Conservation (phyloP, 129 eudicot genomes). For the Escallonia herrerae region DNA sequence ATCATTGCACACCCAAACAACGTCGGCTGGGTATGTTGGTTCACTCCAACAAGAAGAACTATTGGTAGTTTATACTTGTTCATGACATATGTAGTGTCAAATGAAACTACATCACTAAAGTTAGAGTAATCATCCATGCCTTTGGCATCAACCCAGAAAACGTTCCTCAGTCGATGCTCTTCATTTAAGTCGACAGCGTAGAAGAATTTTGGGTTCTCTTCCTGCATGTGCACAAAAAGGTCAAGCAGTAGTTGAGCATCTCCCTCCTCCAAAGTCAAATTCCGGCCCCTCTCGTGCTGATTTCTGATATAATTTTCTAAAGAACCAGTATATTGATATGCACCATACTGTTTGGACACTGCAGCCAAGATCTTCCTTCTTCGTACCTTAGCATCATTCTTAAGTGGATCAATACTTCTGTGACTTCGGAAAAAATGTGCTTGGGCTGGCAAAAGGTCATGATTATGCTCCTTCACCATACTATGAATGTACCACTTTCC, state of each 20-base stretch:
- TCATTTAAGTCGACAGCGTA: conserved; percentile 84
- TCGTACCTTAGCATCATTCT: conserved; percentile 60
- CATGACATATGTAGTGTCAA: conserved; percentile 62
- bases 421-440: conserved; percentile 88
- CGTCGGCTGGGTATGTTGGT: conserved; percentile 79
- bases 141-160: conserved; percentile 88
- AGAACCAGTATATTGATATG: conserved; percentile 44
- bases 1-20: conserved; percentile 87
- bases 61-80: conserved; percentile 72
- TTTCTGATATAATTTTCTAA: conserved; percentile 48
- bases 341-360: conserved; percentile 54
- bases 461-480: conserved; percentile 83
- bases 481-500: conserved; percentile 88
- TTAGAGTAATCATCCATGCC: conserved; percentile 65
- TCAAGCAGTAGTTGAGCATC: conserved; percentile 70
- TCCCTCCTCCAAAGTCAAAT: conserved; percentile 63
- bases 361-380: conserved; percentile 42
- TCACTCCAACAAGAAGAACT: conserved; percentile 74
- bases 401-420: conserved; percentile 51
- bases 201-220: conserved; percentile 71
- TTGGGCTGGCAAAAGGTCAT: conserved; percentile 83
- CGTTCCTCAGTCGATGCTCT: conserved; percentile 78
- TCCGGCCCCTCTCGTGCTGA: conserved; percentile 76
- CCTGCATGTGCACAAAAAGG: conserved; percentile 73
- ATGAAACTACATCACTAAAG: conserved; percentile 74